Evolutionary conservation across 2,329 filamentous ascomycete species (phyloP).

Genomic region (Exophiala mesophila): DNA sequence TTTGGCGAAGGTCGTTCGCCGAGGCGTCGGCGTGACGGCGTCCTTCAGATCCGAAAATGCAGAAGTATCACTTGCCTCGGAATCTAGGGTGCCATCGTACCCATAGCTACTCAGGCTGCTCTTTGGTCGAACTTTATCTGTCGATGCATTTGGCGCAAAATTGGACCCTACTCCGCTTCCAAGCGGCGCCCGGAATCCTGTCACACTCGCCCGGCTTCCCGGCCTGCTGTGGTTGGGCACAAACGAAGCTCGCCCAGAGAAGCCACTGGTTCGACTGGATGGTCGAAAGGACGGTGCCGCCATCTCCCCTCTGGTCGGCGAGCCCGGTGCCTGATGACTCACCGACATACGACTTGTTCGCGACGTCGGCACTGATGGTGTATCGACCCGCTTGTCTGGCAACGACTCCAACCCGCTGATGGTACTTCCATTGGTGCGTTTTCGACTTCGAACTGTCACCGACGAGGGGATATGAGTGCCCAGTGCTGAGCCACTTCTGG

Average conservation of each 20-base stretch:
- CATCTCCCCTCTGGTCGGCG: constrained; percentile 30
- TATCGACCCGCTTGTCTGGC: constrained; percentile 26
- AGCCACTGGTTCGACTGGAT: constrained; percentile 26
- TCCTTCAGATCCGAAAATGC: constrained; percentile 3
- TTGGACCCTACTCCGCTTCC: constrained; percentile 17
- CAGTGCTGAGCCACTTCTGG: constrained; percentile 53
- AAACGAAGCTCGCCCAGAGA: constrained; percentile 22
- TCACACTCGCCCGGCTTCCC: constrained; percentile 25
- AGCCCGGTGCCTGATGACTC: constrained; percentile 45
- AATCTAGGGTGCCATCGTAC: constrained; percentile 26
- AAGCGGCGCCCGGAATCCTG: constrained; percentile 18
- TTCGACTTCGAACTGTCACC: constrained; percentile 62
- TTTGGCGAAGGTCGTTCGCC: constrained; percentile 36
- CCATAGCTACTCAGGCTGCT: constrained; percentile 25
- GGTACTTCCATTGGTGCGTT: constrained; percentile 57
- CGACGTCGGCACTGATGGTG: constrained; percentile 20
- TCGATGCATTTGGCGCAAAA: constrained; percentile 25
- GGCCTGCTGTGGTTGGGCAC: constrained; percentile 24
- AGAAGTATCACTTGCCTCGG: constrained; percentile 10
- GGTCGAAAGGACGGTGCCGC: constrained; percentile 23
- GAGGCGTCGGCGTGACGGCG: constrained; percentile 19
- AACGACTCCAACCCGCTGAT: constrained; percentile 36
- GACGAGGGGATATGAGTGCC: constrained; percentile 50
- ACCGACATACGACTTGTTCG: constrained; percentile 57
- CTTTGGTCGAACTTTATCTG: constrained; percentile 27